Evolutionary conservation across 495 filamentous ascomycete species (phyloP).

Genomic region (Penicillium lagena): DNA sequence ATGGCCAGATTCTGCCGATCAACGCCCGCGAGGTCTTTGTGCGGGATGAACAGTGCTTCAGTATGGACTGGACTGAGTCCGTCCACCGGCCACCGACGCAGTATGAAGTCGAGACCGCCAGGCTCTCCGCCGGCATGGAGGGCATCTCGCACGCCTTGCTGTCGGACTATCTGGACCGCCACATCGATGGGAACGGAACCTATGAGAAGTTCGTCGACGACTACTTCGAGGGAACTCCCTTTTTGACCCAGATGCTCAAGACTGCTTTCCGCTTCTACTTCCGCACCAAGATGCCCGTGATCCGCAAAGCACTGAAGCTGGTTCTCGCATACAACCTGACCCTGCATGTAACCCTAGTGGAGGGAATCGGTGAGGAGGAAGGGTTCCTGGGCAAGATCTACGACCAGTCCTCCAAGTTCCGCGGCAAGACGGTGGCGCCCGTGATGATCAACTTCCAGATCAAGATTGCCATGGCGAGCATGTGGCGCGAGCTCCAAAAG

Average conservation of each 20-base stretch:
- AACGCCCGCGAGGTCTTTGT: constrained; percentile 87
- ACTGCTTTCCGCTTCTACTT: constrained; percentile 85
- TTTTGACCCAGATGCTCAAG: constrained; percentile 89
- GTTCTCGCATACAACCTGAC: constrained; percentile 91
- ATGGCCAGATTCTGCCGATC: constrained; percentile 81
- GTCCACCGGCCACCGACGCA: constrained; percentile 63
- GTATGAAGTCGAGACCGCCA: constrained; percentile 79
- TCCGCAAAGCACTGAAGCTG: constrained; percentile 86
- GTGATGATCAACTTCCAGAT: constrained; percentile 99
- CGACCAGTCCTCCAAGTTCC: constrained; percentile 69
- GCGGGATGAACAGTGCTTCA: constrained; percentile 85
- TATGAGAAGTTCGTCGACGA: constrained; percentile 90
- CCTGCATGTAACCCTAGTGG: constrained; percentile 83
- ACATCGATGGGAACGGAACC: constrained; percentile 68
- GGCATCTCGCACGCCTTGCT: constrained; percentile 70
- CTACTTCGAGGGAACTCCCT: constrained; percentile 88
- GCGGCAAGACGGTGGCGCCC: constrained; percentile 80
- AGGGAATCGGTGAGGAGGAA: constrained; percentile 77
- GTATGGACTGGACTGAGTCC: constrained; percentile 82
- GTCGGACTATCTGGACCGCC: constrained; percentile 84
- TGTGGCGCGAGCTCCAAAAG: constrained; percentile 95
- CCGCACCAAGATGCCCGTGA: constrained; percentile 73
- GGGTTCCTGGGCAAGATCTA: constrained; percentile 72
- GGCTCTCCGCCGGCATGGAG: constrained; percentile 75
- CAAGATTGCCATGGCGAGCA: constrained; percentile 87